A percentile compares a stretch with the other conserved stretches of the same genome.
Evolutionary conservation across 805 yeast genomes (phyloP).

Genomic region (Yarrowia sp.): DNA sequence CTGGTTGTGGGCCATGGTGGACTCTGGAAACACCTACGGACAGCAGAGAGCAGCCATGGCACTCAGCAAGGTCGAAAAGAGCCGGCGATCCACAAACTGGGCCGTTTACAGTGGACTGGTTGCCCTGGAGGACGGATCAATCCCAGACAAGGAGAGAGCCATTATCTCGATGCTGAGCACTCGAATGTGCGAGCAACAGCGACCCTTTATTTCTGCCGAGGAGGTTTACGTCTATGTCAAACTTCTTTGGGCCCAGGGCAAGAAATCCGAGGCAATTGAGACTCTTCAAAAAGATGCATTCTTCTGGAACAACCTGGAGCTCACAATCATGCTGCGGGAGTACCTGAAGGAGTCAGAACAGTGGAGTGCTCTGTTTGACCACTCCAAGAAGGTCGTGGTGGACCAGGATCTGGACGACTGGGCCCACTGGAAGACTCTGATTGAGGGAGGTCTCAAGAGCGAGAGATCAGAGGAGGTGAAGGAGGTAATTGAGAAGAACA

Average conservation of each 20-base stretch:
- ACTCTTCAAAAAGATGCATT: constrained; percentile 31
- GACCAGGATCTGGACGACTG: constrained; percentile 64
- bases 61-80: constrained; percentile 29
- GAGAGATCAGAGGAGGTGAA: constrained; percentile 39
- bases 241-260: constrained; percentile 44
- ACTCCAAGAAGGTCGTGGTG: constrained; percentile 45
- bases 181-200: constrained; percentile 50
- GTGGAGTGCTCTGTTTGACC: constrained; percentile 46
- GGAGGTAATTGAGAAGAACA: constrained; percentile 35
- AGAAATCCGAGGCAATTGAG: constrained; percentile 41
- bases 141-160: constrained; percentile 5
- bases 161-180: constrained; percentile 28
- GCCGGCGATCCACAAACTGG: constrained; percentile 30
- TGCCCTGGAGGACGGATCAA: neutral
- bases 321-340: constrained; percentile 45
- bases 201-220: constrained; percentile 57
- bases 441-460: constrained; percentile 45
- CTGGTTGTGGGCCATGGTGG: constrained; percentile 59
- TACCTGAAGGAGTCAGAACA: constrained; percentile 43
- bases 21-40: constrained; percentile 47
- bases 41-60: constrained; percentile 51
- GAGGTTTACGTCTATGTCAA: constrained; percentile 60
- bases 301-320: constrained; percentile 53
- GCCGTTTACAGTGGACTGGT: constrained; percentile 41
- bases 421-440: constrained; percentile 62